phyloP scores from a whole-genome alignment of 345 rosid species.

The Eucalyptus albens region DNA sequence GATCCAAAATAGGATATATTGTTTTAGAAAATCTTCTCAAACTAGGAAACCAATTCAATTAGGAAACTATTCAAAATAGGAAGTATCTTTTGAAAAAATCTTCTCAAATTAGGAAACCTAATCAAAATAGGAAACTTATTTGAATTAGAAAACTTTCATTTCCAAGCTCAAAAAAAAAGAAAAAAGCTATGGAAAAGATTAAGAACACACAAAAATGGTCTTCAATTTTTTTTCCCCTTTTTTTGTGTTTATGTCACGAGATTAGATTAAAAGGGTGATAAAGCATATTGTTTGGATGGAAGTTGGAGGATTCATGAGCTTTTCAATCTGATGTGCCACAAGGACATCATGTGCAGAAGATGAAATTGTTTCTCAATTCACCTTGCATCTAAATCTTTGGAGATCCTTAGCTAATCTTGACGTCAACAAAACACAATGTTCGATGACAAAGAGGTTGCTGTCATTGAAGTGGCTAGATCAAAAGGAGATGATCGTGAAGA shows the following conservation, averaged over 20 bases:
- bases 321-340: not conserved
- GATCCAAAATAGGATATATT: no score
- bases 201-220: not conserved
- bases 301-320: not conserved
- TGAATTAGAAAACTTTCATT: no score
- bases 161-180: accelerated
- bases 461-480: no score
- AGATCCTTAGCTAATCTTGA: not conserved
- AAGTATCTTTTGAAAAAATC: no score
- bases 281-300: not conserved
- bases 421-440: not conserved
- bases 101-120: no score
- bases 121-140: no score
- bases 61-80: no score
- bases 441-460: not conserved
- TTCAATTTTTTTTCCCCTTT: no score
- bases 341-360: not conserved
- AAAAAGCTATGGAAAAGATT: not conserved
- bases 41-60: no score
- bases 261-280: not conserved
- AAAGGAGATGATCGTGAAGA: not conserved
- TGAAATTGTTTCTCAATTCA: not conserved
- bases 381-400: not conserved
- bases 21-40: no score
- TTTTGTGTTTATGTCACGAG: accelerated